Conservation (phyloP, 208 protist species). For the Lotmaria passim region DNA sequence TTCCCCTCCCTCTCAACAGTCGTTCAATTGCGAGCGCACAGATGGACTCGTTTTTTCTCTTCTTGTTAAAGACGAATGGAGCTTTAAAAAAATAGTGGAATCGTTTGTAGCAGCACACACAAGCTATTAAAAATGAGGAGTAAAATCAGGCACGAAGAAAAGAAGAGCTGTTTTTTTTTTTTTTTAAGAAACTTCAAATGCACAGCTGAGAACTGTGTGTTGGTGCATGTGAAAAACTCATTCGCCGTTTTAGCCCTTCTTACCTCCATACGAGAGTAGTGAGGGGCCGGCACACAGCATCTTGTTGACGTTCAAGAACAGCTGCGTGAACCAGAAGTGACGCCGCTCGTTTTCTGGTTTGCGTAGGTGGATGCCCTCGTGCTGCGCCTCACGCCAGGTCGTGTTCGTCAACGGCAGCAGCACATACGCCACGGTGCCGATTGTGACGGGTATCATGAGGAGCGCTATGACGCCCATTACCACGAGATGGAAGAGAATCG, state of each 20-base stretch:
- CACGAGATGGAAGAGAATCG: slow-evolving; percentile 22
- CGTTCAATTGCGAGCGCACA: too few relatives aligned
- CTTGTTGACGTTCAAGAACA: slow-evolving; percentile 12
- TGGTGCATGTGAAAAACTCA: background rate
- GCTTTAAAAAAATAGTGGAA: too few relatives aligned
- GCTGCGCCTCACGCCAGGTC: slow-evolving; percentile 38
- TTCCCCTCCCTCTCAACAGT: too few relatives aligned
- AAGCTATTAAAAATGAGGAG: too few relatives aligned
- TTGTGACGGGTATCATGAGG: slow-evolving; percentile 26
- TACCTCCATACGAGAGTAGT: background rate
- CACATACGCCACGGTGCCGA: slow-evolving; percentile 36
- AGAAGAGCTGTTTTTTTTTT: background rate
- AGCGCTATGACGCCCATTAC: slow-evolving; percentile 34
- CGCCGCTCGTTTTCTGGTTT: background rate
- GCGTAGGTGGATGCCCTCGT: slow-evolving; percentile 14
- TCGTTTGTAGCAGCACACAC: too few relatives aligned
- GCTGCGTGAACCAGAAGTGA: slow-evolving; percentile 11
- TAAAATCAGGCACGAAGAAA: background rate
- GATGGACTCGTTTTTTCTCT: too few relatives aligned
- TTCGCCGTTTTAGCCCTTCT: background rate
- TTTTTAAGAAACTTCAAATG: too few relatives aligned
- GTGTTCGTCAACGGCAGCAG: slow-evolving; percentile 36
- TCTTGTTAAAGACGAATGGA: too few relatives aligned
- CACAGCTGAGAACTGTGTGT: too few relatives aligned
- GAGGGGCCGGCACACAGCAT: slow-evolving; percentile 21